phyloP scores from a whole-genome alignment of 169 alveolate species.

The Sarcocystis neurona region DNA sequence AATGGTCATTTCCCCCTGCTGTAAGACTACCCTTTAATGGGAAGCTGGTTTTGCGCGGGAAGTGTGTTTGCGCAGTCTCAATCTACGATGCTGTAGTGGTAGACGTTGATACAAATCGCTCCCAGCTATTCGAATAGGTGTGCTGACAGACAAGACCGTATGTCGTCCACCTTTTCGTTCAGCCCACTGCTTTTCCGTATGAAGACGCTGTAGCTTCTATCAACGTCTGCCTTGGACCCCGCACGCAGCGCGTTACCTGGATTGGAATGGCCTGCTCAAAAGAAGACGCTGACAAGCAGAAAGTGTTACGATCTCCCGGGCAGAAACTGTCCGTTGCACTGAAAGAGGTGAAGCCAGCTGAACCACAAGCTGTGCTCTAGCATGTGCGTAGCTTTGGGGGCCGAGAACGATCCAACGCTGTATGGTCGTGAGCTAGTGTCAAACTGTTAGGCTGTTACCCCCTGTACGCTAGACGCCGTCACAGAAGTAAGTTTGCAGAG shows the following conservation, averaged over 20 bases:
- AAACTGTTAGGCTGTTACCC: too few species aligned
- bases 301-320: too few species aligned
- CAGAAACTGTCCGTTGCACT: too few species aligned
- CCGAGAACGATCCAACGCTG: too few species aligned
- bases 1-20: slow-evolving; percentile 24
- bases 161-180: background rate
- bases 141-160: background rate
- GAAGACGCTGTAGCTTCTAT: slow-evolving; percentile 22
- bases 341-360: background rate
- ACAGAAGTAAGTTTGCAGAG: too few species aligned
- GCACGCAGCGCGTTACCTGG: slow-evolving; percentile 20
- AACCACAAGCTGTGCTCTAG: too few species aligned
- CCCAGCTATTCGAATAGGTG: too few species aligned
- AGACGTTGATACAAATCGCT: background rate
- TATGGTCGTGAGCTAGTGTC: too few species aligned
- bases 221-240: slow-evolving; percentile 23
- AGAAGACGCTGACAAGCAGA: slow-evolving; percentile 21
- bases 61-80: too few species aligned
- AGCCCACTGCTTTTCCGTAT: background rate
- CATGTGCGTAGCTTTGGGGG: too few species aligned
- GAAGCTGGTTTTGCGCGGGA: background rate
- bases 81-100: background rate
- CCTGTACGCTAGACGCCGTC: too few species aligned
- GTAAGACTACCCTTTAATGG: background rate
- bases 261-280: background rate